Conservation (phyloP, 2,329 filamentous ascomycete genomes). For the Diatrype stigma region DNA sequence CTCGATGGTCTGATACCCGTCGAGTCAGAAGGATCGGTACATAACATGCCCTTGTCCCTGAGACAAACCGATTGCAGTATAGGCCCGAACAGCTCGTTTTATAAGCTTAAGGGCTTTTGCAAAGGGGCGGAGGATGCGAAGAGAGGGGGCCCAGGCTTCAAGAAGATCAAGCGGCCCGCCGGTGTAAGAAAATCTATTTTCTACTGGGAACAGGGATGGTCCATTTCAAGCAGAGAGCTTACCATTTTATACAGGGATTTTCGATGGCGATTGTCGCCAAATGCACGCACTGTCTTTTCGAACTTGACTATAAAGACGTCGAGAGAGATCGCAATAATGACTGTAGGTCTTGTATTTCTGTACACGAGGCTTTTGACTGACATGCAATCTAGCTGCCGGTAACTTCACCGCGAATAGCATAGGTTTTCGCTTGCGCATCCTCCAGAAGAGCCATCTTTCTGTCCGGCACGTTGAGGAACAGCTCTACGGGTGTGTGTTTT, state of each 20-base stretch:
- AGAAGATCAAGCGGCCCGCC: conserved; percentile 46
- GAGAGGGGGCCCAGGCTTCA: conserved; percentile 45
- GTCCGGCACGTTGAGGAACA: conserved; percentile 48
- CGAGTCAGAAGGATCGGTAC: conserved; percentile 22
- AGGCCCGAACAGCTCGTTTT: conserved; percentile 44
- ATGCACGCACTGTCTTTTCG: conserved; percentile 50
- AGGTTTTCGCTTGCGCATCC: conserved; percentile 49
- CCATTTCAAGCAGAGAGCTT: neutral
- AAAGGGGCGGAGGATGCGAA: conserved; percentile 48
- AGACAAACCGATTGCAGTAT: conserved; percentile 38
- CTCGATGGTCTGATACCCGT: conserved; percentile 35
- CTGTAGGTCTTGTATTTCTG: conserved; percentile 30
- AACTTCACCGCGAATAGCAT: conserved; percentile 44
- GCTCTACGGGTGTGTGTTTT: conserved; percentile 53
- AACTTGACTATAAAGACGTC: conserved; percentile 49
- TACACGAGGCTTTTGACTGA: conserved; percentile 4
- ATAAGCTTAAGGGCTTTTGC: conserved; percentile 51
- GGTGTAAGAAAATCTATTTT: conserved; percentile 22
- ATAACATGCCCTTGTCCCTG: conserved; percentile 12
- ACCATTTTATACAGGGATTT: conserved; percentile 31
- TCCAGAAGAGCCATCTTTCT: conserved; percentile 52
- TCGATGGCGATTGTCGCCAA: conserved; percentile 42
- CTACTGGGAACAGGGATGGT: neutral
- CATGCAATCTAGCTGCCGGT: conserved; percentile 33
- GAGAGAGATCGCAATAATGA: conserved; percentile 47